These are phyloP conservation scores for Alloteropsis semialata DNA, from an alignment of 176 grass and related monocot genomes.

Conservation along the genomic window DNA sequence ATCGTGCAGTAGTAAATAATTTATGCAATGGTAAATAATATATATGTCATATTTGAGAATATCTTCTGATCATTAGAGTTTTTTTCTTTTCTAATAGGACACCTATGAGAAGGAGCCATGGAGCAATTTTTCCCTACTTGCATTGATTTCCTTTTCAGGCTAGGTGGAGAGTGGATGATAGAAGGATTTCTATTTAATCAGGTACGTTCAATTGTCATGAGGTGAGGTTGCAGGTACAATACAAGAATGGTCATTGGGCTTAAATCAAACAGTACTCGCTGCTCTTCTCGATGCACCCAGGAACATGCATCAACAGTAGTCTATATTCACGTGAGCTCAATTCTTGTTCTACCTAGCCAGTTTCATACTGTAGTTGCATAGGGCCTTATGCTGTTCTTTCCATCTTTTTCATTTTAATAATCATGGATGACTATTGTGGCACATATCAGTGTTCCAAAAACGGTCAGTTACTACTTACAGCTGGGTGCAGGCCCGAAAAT, in stretches of 20 bases:
- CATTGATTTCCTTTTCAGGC: not conserved
- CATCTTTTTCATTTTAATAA: constrained; percentile 19
- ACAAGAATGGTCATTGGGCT: constrained; percentile 13
- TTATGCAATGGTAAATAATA: constrained; percentile 1
- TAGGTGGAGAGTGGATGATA: not conserved
- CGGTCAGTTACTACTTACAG: not conserved
- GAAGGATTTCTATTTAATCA: constrained; percentile 13
- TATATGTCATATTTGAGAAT: not conserved
- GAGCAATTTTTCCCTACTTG: not conserved
- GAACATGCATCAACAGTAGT: constrained; percentile 24
- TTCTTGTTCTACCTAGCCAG: not conserved
- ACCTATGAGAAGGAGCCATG: not conserved
- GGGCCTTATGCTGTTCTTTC: not conserved
- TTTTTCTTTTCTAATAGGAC: not conserved
- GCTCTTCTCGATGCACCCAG: constrained; percentile 4
- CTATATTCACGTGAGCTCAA: constrained; percentile 7
- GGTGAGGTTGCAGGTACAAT: constrained; percentile 19
- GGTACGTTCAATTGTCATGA: not conserved
- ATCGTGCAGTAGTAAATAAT: not conserved
- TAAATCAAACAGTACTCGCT: constrained; percentile 6
- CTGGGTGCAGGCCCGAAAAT: not conserved
- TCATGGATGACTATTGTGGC: not conserved
- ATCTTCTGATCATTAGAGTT: not conserved
- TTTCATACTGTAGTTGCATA: constrained; percentile 21
- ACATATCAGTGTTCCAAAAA: constrained; percentile 1